Base-by-base conservation (phyloP, 257 asterid genomes). In the Scutellaria galericulata region DNA sequence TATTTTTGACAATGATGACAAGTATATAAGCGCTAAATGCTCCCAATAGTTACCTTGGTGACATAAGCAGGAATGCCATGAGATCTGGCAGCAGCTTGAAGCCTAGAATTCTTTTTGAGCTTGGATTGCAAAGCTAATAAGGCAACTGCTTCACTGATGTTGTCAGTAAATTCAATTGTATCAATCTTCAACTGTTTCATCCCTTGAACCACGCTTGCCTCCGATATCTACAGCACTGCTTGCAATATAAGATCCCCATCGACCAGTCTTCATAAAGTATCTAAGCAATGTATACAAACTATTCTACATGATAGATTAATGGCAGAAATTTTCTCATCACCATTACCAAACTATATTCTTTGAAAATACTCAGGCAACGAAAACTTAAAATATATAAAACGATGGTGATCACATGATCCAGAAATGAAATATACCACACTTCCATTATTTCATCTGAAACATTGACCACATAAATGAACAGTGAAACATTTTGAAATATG, bases 81-180 rank as follows among this genome's bases (percentile, higher is more conserved):
- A 69, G 99, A 83, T 81, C 80, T 89, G 53, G 98, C 95, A 31
- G 97, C 99, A 59, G 95, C 92, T 89, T 94, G 99, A 80, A 94
- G 90, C 81, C 90, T 84, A 72, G 99, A 75, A 75, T 94, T 94
- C 87, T 89, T 94, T 80, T 81, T 94, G 73, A 94, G 90, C 89
- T 87, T 94, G 76, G 98, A 86, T 81, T 88, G 97, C 85, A 94
- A 77, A 56, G 93, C 99, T 70, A 94, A 85, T 59, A 94, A 71
- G 52, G 82, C 90, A 87, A 89, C 97, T 61, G 97, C 97, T 83
- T 88, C 96, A 24, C 99, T 94, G 76, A 94, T 86, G 88, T 91
- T 88, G 81, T 90, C 97, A 41, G 98, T 94, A 78, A 89, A 88
- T 77, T 77, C 88, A 81, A 94, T 24, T 9, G 73, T 61, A 50